These are phyloP conservation scores for Xylariaceae sp. DNA, from an alignment of 2,329 filamentous ascomycete genomes.

Conservation along the genomic window DNA sequence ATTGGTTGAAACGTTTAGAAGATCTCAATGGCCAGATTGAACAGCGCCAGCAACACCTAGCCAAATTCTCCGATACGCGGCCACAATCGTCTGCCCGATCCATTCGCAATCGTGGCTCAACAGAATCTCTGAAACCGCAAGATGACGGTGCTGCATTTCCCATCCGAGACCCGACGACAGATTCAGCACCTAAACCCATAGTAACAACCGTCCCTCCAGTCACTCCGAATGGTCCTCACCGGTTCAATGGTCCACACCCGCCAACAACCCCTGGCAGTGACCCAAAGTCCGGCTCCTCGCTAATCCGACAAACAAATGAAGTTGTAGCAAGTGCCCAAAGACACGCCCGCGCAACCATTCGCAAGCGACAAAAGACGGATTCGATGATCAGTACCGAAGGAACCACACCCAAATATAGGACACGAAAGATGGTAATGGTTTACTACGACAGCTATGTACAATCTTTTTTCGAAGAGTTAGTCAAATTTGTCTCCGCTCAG, in stretches of 20 bases:
- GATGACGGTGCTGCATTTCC: conserved; percentile 48
- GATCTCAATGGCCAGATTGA: conserved; percentile 66
- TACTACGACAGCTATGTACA: conserved; percentile 92
- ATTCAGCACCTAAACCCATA: conserved; percentile 15
- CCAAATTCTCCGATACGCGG: conserved; percentile 49
- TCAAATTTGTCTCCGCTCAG: conserved; percentile 79
- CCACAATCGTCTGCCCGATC: conserved; percentile 47
- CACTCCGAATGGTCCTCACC: conserved; percentile 29
- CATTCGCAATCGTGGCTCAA: conserved; percentile 58
- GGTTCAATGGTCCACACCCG: conserved; percentile 31
- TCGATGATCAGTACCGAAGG: conserved; percentile 58
- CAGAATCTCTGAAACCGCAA: conserved; percentile 58
- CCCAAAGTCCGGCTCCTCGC: conserved; percentile 44
- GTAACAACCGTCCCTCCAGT: conserved; percentile 17
- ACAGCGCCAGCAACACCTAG: conserved; percentile 65
- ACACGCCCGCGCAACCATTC: conserved; percentile 54
- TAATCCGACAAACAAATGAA: conserved; percentile 51
- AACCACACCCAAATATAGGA: conserved; percentile 64
- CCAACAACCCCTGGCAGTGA: conserved; percentile 44
- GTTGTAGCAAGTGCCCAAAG: conserved; percentile 53
- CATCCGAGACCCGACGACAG: conserved; percentile 22
- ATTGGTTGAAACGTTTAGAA: conserved; percentile 65
- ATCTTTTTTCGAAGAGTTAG: conserved; percentile 79
- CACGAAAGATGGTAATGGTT: conserved; percentile 80
- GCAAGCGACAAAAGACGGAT: conserved; percentile 57